Base-by-base conservation (phyloP, 768 basidiomycete genomes). In the Calocera viscosa region DNA sequence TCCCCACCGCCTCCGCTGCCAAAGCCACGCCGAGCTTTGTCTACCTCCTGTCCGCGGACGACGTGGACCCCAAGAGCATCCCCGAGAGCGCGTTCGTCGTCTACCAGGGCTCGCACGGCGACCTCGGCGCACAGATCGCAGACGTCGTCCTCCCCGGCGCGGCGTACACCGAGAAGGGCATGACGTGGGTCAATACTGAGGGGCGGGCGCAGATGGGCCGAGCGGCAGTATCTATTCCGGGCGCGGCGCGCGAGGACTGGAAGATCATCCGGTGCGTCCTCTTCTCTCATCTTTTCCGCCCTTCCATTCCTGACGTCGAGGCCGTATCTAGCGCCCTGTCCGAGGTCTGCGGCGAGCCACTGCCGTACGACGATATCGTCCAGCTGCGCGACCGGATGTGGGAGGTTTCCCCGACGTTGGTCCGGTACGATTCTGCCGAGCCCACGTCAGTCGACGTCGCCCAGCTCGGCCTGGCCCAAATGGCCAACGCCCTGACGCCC, bases 21-120 rank as follows among this genome's bases (percentile, higher is more conserved):
- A 73, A 80, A 64, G 83, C 84, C 60, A 86, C 84, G 69, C 89
- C 96, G 70, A 99, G 97, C 78, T 98, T 98, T 78, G 79, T 99
- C 70, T 97, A 96, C 79, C 87, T 99, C 64, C 84, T 99, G 67
- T 94, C 94, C 75, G 94, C 96, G 7, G 96, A 99, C 73, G 94
- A 97, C 73, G 77, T 98, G 65, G 86, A 94, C 75, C 89, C 92
- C 41, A 83, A 85, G 64, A 84, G 88, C 1, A 94, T 99, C 68
- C 94, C 96, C 33, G 80, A 83, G 67, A 84, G 92, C 72, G 93
- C 95, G 1, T 98, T 98, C 73, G 94, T 98, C 53, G 95, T 99
- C 16, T 99, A 99, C 76, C 96, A 98, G 73, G 96, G 96, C 38
- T 94, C 97, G 76, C 96, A 99, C 74, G 96, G 96, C 72, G 96